phyloP scores from a whole-genome alignment of 768 basidiomycete genomes.

The Phlegmacium glaucopus region DNA sequence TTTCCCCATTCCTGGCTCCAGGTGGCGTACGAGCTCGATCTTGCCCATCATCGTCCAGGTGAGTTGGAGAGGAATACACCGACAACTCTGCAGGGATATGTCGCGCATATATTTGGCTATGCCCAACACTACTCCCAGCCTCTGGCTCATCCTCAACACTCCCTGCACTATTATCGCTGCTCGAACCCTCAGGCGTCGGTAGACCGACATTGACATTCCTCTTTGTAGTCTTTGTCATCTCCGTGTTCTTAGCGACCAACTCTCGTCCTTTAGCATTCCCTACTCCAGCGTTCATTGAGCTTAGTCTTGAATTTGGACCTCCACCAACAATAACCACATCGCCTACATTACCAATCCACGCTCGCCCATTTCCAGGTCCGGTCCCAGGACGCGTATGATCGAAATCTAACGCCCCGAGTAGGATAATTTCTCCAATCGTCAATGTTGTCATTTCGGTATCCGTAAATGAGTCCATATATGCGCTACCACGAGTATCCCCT shows the following conservation, averaged over 20 bases:
- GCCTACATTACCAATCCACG: constrained; percentile 21
- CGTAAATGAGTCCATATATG: neutral
- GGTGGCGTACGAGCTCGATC: no score
- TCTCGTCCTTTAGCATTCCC: neutral
- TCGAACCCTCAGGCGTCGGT: constrained; percentile 1
- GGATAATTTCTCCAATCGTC: constrained; percentile 25
- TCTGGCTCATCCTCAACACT: neutral
- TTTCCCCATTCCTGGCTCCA: no score
- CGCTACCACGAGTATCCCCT: neutral
- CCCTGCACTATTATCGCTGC: neutral
- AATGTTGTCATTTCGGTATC: constrained; percentile 1
- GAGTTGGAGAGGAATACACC: no score
- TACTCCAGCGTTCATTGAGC: neutral
- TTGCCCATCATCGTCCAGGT: no score
- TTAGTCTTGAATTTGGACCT: neutral
- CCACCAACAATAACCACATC: constrained; percentile 11
- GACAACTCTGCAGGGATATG: no score
- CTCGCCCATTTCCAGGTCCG: constrained; percentile 12
- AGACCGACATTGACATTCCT: neutral
- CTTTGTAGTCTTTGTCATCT: neutral
- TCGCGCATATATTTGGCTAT: no score
- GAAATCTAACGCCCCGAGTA: constrained; percentile 25
- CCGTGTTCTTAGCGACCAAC: neutral
- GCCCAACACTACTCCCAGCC: no score
- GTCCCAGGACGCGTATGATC: neutral